Conservation (phyloP, 2,329 filamentous ascomycete species). For the Claviceps monticola region DNA sequence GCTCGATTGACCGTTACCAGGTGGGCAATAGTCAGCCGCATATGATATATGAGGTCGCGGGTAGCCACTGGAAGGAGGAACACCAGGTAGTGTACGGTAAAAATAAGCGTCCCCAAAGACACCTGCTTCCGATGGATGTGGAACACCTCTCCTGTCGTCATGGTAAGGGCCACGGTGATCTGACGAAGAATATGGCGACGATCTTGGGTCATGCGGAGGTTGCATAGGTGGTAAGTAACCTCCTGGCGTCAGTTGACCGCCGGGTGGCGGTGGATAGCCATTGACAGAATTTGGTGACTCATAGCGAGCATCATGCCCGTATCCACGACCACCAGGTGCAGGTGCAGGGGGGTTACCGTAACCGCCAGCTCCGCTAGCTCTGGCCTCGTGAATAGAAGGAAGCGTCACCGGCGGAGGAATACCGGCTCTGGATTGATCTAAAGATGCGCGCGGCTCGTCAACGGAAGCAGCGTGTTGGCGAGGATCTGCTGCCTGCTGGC, state of each 20-base stretch:
- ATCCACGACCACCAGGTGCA: constrained; percentile 18
- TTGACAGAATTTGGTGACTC: constrained; percentile 31
- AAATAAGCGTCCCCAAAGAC: constrained; percentile 22
- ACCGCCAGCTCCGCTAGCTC: constrained; percentile 17
- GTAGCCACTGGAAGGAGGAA: constrained; percentile 16
- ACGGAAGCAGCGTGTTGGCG: constrained; percentile 3
- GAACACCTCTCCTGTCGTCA: constrained; percentile 18
- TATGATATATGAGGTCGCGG: constrained; percentile 17
- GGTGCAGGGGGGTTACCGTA: constrained; percentile 20
- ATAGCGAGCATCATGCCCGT: constrained; percentile 23
- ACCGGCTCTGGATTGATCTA: constrained; percentile 13
- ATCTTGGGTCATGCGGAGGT: constrained; percentile 20
- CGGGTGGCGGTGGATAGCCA: constrained; percentile 30
- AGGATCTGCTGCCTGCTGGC: constrained; percentile 10
- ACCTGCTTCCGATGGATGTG: constrained; percentile 12
- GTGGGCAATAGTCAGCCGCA: constrained; percentile 21
- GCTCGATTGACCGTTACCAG: constrained; percentile 22
- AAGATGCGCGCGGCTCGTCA: constrained; percentile 9
- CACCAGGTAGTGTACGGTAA: constrained; percentile 18
- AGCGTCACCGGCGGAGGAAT: constrained; percentile 33
- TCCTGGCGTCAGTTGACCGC: constrained; percentile 16
- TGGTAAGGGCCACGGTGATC: constrained; percentile 26
- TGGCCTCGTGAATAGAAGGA: constrained; percentile 36
- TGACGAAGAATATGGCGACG: constrained; percentile 23
- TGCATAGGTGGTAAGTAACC: constrained; percentile 26